These are phyloP conservation scores for Aspergillus awamori DNA, from an alignment of 2,329 filamentous ascomycete species.

Conservation along the genomic window DNA sequence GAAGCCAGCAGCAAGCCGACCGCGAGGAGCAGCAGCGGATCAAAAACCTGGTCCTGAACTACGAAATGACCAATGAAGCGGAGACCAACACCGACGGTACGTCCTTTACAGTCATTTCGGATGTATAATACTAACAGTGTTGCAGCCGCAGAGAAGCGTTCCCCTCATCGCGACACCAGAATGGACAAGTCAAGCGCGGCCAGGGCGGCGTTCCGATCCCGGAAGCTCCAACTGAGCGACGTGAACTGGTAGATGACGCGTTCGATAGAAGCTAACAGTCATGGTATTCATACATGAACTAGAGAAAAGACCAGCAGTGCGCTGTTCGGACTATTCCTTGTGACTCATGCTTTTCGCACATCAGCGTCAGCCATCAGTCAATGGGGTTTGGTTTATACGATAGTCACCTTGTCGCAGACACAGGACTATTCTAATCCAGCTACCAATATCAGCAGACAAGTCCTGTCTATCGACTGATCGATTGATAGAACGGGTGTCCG, in stretches of 20 bases:
- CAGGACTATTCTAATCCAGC: neutral
- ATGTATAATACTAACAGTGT: conserved; percentile 33
- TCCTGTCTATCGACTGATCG: neutral
- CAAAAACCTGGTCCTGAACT: conserved; percentile 95
- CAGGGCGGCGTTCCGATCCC: conserved; percentile 75
- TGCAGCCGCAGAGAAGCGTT: conserved; percentile 46
- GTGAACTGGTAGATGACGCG: conserved; percentile 79
- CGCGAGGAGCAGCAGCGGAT: conserved; percentile 97
- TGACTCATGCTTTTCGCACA: neutral
- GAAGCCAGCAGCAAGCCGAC: conserved; percentile 90
- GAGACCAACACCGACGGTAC: conserved; percentile 76
- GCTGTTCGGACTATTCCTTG: neutral
- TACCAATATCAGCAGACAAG: neutral
- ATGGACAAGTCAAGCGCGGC: conserved; percentile 63
- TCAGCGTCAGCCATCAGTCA: neutral
- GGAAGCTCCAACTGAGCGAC: conserved; percentile 92
- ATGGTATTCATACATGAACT: too few species aligned
- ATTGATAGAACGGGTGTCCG: neutral
- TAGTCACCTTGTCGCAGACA: neutral
- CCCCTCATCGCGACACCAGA: conserved; percentile 44
- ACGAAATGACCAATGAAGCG: conserved; percentile 81
- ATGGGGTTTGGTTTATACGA: neutral
- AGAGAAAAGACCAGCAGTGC: neutral
- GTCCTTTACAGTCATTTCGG: conserved; percentile 34
- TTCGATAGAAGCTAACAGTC: neutral